A percentile compares a stretch with the other conserved stretches of the same genome.
These are phyloP conservation scores for Nakazawaea peltata DNA, from an alignment of 805 yeast species.

Conservation along the genomic window DNA sequence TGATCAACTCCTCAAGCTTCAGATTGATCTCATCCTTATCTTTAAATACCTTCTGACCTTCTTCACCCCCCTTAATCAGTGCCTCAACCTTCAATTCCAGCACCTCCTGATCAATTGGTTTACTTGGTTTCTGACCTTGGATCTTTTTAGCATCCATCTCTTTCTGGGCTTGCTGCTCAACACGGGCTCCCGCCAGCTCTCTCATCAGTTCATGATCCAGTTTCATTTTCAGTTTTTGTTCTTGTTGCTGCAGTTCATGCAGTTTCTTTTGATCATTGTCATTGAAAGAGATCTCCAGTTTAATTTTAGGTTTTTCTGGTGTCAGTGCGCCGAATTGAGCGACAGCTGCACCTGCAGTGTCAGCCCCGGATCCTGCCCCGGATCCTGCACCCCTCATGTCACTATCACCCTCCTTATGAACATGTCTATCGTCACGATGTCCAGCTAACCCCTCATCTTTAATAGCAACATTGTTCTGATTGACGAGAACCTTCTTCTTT, in stretches of 20 bases:
- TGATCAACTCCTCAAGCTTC: slow-evolving; percentile 9
- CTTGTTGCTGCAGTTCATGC: too few species aligned
- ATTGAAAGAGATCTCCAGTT: slow-evolving; percentile 10
- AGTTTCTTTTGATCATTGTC: slow-evolving; percentile 8
- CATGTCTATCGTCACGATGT: too few species aligned
- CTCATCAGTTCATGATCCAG: too few species aligned
- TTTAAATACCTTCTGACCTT: slow-evolving; percentile 1
- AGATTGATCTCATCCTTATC: slow-evolving; percentile 5
- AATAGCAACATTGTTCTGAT: slow-evolving; percentile 1
- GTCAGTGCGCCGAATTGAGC: not conserved
- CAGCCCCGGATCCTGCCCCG: not conserved
- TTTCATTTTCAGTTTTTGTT: too few species aligned
- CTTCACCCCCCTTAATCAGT: not conserved
- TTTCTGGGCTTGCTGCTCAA: too few species aligned
- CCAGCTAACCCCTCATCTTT: too few species aligned
- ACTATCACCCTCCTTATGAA: too few species aligned
- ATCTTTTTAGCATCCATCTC: not conserved
- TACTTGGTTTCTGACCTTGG: slow-evolving; percentile 7
- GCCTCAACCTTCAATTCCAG: not conserved
- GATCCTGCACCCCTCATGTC: not conserved
- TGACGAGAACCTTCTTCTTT: slow-evolving; percentile 5
- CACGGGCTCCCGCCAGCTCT: too few species aligned
- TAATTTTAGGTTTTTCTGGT: slow-evolving; percentile 6
- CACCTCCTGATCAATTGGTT: slow-evolving; percentile 5
- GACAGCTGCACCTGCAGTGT: too few species aligned